Percentiles rank a stretch among this genome's conserved stretches.
Conservation (phyloP, 228 moss, liverwort and hornwort genomes). For the Sphagnum magellanicum region DNA sequence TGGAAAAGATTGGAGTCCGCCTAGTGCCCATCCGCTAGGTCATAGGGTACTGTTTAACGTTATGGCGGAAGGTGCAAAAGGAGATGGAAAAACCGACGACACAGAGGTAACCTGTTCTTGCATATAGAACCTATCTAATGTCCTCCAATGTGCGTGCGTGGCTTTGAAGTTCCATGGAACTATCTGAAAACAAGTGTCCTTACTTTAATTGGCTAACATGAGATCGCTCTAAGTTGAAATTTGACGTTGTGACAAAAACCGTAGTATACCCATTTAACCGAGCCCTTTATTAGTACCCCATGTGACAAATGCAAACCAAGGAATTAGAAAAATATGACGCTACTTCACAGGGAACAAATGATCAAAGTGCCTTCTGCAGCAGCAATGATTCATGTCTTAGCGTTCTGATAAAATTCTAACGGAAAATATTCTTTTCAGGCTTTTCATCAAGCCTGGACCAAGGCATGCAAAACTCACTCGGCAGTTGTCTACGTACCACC, state of each 20-base stretch:
- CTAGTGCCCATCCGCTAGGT: background rate
- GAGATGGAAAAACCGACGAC: constrained; percentile 28
- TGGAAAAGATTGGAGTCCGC: background rate
- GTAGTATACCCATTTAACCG: background rate
- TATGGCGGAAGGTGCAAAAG: constrained; percentile 26
- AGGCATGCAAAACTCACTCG: constrained; percentile 18
- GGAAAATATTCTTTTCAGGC: constrained; percentile 10
- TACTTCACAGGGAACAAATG: background rate
- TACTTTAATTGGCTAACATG: background rate
- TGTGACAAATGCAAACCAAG: background rate
- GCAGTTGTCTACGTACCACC: constrained; percentile 33
- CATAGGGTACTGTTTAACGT: constrained; percentile 18
- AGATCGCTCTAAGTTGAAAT: background rate
- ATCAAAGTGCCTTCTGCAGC: background rate
- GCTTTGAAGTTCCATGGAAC: background rate
- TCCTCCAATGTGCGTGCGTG: background rate
- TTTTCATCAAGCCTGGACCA: constrained; percentile 28
- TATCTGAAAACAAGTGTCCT: background rate
- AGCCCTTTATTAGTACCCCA: background rate
- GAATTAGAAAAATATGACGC: background rate
- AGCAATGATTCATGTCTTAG: background rate
- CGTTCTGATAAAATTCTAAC: background rate
- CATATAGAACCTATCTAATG: background rate
- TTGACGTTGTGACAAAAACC: background rate
- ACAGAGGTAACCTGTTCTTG: constrained; percentile 11